Evolutionary conservation across 148 eudicot species (phyloP), one percentile per base, ranked within the genome.

Genomic region (Heliamphora exappendiculata): DNA sequence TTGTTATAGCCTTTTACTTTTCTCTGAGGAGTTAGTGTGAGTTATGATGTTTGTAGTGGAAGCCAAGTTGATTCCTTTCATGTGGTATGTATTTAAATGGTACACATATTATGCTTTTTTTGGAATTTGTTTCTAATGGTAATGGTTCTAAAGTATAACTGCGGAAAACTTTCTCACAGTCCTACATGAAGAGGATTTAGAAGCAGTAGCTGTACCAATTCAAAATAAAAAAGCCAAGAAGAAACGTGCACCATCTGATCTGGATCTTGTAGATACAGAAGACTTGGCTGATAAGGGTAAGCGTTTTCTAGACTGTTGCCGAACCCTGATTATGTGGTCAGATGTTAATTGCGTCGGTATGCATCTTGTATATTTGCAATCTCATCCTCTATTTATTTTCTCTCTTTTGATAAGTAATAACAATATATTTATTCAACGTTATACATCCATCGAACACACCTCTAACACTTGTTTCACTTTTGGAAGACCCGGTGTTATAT

Each of bases 241-340:
- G 70, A 88, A 86, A 81, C 80, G 89, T 47, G 72, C 81, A 33
- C 76, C 79, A 59, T 72, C 87, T 79, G 89, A 86, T 58, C 69
- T 68, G 68, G 85, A 84, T 70, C 72, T 77, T 47, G 77, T 47
- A 63, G 58, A 64, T 68, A 34, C 79, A 5, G 75, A 79, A 11
- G 60, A 67, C 44, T 10, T 45, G 53, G 70, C 20, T 37, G 63
- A 26, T 58, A 41, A 20, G 55, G 82, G 86, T 83, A 70, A 37
- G 58, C 62, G 1, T 6, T 67, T 65, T 72, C 37, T 39, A 16
- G 17, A 42, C 22, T 41, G 50, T 58, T 69, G 53, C 10, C 33
- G 41, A 63, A 13, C 68, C 17, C 11, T 44, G 14, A 39, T 72
- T 72, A 44, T 45, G 36, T 28, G 58, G 59, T 29, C 60, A 45